Conservation (phyloP, 1,284 basidiomycete genomes). For the Ustilago lituana region DNA sequence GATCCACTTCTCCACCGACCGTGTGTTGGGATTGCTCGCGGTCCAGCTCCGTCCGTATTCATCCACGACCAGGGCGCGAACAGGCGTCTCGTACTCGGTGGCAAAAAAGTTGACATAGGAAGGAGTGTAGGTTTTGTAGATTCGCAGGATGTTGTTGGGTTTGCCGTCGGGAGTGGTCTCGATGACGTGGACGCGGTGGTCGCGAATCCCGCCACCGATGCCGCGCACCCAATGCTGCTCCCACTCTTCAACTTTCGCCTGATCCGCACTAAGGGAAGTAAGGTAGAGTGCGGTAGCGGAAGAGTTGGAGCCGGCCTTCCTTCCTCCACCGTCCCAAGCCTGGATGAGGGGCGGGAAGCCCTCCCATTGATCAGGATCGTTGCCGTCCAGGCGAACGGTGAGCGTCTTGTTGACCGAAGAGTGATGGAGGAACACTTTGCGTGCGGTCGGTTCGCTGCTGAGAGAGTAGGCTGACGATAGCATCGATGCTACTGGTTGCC, state of each 20-base stretch:
- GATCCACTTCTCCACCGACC: conserved; percentile 36
- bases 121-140: conserved; percentile 49
- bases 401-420: conserved; percentile 43
- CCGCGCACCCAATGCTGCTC: conserved; percentile 57
- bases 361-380: conserved; percentile 23
- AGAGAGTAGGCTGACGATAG: conserved; percentile 15
- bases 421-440: conserved; percentile 42
- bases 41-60: conserved; percentile 49
- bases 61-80: conserved; percentile 42
- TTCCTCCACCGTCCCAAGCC: conserved; percentile 45
- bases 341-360: conserved; percentile 47
- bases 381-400: conserved; percentile 32
- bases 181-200: conserved; percentile 14
- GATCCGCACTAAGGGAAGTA: conserved; percentile 10
- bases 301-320: conserved; percentile 39
- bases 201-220: conserved; percentile 27
- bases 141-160: conserved; percentile 13
- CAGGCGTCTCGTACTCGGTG: conserved; percentile 17
- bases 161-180: conserved; percentile 5
- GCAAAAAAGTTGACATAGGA: conserved; percentile 49
- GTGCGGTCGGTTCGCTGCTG: conserved; percentile 5
- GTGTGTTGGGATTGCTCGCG: conserved; percentile 31
- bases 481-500: conserved; percentile 23
- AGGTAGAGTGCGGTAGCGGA: conserved; percentile 33
- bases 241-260: conserved; percentile 41